Conservation (phyloP, 192 early-diverging fungal genomes). For the Coemansia furcata region DNA sequence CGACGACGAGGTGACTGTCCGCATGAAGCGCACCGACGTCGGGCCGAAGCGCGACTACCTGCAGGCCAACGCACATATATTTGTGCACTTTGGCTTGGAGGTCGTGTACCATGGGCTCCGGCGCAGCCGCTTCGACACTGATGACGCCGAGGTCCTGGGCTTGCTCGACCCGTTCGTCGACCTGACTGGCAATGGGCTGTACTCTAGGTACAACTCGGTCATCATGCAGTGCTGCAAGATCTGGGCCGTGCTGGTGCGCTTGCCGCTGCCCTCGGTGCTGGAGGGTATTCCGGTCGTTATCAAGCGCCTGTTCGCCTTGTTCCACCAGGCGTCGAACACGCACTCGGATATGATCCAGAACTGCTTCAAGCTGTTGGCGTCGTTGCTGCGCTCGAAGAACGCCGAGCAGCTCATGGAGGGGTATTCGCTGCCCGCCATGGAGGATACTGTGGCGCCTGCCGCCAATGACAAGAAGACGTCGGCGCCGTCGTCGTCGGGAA, state of each 20-base stretch:
- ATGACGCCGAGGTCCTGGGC: conserved; percentile 57
- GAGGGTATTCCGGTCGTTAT: conserved; percentile 69
- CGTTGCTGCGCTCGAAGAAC: conserved; percentile 74
- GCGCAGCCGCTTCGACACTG: conserved; percentile 58
- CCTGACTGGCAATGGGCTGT: conserved; percentile 77
- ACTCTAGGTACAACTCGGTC: conserved; percentile 75
- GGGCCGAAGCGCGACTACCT: conserved; percentile 70
- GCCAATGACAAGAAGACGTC: conserved; percentile 2
- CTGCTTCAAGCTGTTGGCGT: conserved; percentile 79
- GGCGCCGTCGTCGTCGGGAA: conserved; percentile 1
- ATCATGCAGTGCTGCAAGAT: conserved; percentile 68
- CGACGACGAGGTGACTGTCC: conserved; percentile 63
- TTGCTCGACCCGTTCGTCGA: conserved; percentile 82
- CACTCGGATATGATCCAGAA: conserved; percentile 71
- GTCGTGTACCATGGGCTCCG: conserved; percentile 72
- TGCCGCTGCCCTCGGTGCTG: conserved; percentile 70
- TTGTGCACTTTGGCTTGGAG: conserved; percentile 92
- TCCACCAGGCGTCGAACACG: conserved; percentile 62
- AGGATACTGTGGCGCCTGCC: neutral
- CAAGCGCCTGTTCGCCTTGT: conserved; percentile 73
- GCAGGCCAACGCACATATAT: conserved; percentile 81
- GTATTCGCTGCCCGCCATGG: conserved; percentile 17
- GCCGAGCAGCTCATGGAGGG: conserved; percentile 61
- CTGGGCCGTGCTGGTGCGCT: conserved; percentile 66
- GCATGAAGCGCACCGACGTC: conserved; percentile 62